Evolutionary conservation across 2,329 filamentous ascomycete species (phyloP).

Genomic region (Macrophomina pseudophaseolina): DNA sequence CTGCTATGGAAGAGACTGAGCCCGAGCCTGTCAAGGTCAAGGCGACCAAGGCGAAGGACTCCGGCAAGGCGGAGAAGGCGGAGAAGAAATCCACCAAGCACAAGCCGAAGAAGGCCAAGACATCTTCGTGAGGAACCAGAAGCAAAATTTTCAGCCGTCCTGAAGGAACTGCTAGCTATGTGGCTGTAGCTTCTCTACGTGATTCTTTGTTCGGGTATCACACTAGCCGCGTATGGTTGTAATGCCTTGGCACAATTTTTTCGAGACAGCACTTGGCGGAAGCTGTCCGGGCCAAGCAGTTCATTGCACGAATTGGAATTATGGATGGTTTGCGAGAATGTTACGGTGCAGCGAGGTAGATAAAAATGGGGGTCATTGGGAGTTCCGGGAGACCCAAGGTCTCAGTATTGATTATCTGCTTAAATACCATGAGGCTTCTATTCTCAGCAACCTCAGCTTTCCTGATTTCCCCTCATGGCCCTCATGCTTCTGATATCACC

Average conservation of each 20-base stretch:
- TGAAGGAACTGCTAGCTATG: neutral
- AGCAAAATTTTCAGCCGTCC: neutral
- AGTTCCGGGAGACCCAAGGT: conserved; percentile 7
- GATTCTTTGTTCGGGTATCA: neutral
- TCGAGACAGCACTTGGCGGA: neutral
- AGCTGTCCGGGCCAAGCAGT: neutral
- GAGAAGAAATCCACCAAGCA: conserved; percentile 25
- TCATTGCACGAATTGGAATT: neutral
- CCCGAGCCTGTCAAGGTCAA: conserved; percentile 21
- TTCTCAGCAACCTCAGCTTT: neutral
- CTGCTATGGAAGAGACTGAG: conserved; percentile 8
- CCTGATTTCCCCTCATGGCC: neutral
- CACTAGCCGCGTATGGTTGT: neutral
- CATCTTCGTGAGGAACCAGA: neutral
- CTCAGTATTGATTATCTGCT: neutral
- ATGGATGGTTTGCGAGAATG: neutral
- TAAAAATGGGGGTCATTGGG: conserved; percentile 8
- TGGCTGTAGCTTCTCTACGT: neutral
- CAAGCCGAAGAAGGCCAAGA: conserved; percentile 24
- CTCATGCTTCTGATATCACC: neutral
- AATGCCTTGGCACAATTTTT: neutral
- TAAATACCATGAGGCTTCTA: conserved; percentile 17
- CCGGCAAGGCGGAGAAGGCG: conserved; percentile 12
- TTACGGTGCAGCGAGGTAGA: neutral
- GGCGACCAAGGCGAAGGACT: conserved; percentile 7